Evolutionary conservation across 495 filamentous ascomycete species (phyloP), one percentile per base, ranked within the genome.

Genomic region (Aspergillus carlsbadensis): DNA sequence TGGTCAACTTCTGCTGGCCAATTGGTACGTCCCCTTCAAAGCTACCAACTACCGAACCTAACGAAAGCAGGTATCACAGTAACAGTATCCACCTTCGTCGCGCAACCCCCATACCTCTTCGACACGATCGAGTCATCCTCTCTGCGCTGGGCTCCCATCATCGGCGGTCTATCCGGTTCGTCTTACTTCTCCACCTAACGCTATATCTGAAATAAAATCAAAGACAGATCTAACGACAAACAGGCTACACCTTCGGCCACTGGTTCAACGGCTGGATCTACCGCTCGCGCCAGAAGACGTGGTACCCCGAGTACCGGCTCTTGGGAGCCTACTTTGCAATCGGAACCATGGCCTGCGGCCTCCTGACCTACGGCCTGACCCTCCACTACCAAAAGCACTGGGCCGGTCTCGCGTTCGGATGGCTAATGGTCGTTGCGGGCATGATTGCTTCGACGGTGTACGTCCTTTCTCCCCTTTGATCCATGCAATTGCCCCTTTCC

Each of bases 381-480:
- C 58, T 76, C 35, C 51, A 76, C 35, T 71, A 65, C 37, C 60
- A 48, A 13, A 70, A 70, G 31, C 67, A 68, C 39, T 76, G 73
- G 73, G 68, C 74, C 29, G 73, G 71, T 0, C 56, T 74, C 26
- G 73, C 70, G 2, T 65, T 74, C 48, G 73, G 73, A 0, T 76
- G 73, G 73, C 61, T 66, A 21, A 67, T 76, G 73, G 70, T 73
- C 10, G 72, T 71, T 47, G 61, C 66, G 6, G 70, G 70, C 31
- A 71, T 75, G 70, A 63, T 73, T 18, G 70, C 59, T 5, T 69
- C 61, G 2, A 69, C 67, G 46, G 72, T 73, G 72, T 73, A 57
- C 61, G 67, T 68, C 13, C 17, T 7, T 13, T 15, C 0, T 8
- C 11, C 6, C 15, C 10, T 45, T 24, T 10, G 13, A 10, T 8